Base-by-base conservation (phyloP, 2,329 filamentous ascomycete species). In the Claviceps pazoutovae region DNA sequence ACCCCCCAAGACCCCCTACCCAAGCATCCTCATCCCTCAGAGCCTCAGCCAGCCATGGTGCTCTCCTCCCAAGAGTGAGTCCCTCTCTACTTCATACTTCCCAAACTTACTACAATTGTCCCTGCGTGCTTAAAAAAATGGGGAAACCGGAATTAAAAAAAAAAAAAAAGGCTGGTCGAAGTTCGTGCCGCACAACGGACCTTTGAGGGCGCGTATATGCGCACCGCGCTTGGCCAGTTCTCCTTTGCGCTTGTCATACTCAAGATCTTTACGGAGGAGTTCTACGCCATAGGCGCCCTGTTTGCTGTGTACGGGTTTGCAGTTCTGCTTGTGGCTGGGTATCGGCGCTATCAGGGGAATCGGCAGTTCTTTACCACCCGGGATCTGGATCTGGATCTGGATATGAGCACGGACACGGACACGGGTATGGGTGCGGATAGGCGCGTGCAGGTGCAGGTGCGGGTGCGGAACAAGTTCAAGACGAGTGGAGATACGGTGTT, bases 201-300 rank as follows among this genome's bases (percentile, higher is more conserved):
- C 2, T 98, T 97, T 61, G 93, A 98, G 69, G 93, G 93, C 21
- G 93, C 93, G 21, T 98, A 97, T 69, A 85, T 96, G 63, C 86
- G 93, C 55, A 98, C 93, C 0, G 90, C 91, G 2, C 80, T 98
- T 19, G 88, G 87, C 3, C 90, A 97, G 63, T 97, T 97, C 72
- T 91, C 86, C 52, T 97, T 98, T 67, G 84, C 91, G 19, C 82
- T 98, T 48, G 83, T 98, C 56, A 87, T 98, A 50, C 60, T 69
- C 53, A 95, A 94, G 71, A 94, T 98, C 68, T 97, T 98, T 72
- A 96, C 89, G 8, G 79, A 83, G 50, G 93, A 97, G 64, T 97
- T 98, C 73, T 97, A 97, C 70, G 82, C 85, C 59, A 95, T 96
- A 56, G 93, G 93, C n/a, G 93, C 93, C 6, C 75, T 98, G 36